Base-by-base conservation (phyloP, 768 basidiomycete genomes). In the Auricularia sp. region DNA sequence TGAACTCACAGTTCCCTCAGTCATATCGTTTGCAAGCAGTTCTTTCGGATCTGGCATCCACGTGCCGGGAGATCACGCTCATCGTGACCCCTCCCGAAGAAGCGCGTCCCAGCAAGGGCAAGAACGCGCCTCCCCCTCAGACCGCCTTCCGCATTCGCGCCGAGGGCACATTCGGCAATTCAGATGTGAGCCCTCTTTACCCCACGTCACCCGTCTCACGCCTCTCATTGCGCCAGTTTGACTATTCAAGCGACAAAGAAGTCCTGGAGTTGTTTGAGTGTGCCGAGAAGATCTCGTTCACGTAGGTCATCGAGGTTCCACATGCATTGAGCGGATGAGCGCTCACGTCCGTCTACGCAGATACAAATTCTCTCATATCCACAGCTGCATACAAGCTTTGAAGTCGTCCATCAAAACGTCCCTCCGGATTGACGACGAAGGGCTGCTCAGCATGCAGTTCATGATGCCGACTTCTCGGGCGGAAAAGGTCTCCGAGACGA, bases 11-110 rank as follows among this genome's bases (percentile, higher is more conserved):
- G 29, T 29, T 29, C 29, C 29, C 29, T 29, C 34, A 82, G 84
- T 96, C 95, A 2, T 94, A 90, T 4, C 95, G 93, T 91, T 87
- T 98, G 39, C 86, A 91, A 53, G 93, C 97, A 65, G 93, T 95
- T 0, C 82, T 98, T 14, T 86, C 87, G 11, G 96, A 98, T 71
- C 80, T 99, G 14, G 94, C 98, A 68, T 84, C 92, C 23, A 90
- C 92, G 0, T 92, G 88, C 72, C 87, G 91, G 53, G 90, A 86
- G 66, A 80, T 98, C 21, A 91, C 89, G 0, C 86, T 98, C 73
- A 84, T 90, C 33, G 86, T 89, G 54, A 87, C 87, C 62, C 90
- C 92, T 1, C 80, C 83, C 0, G 44, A 64, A 5, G 58, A 47
- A 64, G 67, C 70, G 34, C 29, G 36, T 21, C 61, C 60, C 66